Base-by-base conservation (phyloP, 169 alveolate genomes). In the Plasmodium billcollinsi region DNA sequence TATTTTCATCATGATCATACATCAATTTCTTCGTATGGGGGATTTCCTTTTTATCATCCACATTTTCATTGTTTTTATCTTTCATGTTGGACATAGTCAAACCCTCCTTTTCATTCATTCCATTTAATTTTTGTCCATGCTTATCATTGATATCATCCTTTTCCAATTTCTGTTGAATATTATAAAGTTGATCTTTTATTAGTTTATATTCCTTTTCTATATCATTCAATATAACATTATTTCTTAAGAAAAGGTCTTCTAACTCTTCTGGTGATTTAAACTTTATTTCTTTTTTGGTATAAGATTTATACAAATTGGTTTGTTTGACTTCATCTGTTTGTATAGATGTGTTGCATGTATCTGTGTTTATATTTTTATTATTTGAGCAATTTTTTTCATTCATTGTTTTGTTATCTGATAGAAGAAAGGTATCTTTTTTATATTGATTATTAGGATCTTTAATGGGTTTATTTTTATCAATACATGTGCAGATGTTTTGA, bases 191-290 rank as follows among this genome's bases (percentile, higher is more conserved):
- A 5, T 69, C 76, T 33, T 76, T 88, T 12, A 66, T 45, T n/a
- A 54, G 21, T 45, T 71, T 75, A 63, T 72, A 29, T 21, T 90
- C 88, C 33, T 89, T 73, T 56, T 85, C 91, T 18, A 94, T 93
- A 6, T 92, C 95, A 20, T 65, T 85, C 45, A 95, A 21, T 29
- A 95, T 93, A 6, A 66, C 74, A 29, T 89, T 88, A 88, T 95
- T 95, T 66, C 93, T 39, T 20, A 89, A 66, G 15, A 91, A 88
- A 62, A 96, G 91, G 6, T 78, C 94, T 39, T 88, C 90, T 88
- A 98, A 94, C 72, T 97, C 99, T 83, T 97, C 97, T 3, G 99
- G 99, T 15, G 97, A 94, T 86, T 98, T 98, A 72, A 98, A 95
- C 59, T 97, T 97, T 18, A 96, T 94, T 88, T 97, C 98, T 74